Base-by-base conservation (phyloP, 371 early-diverging fungal genomes). In the Mortierella sp. region DNA sequence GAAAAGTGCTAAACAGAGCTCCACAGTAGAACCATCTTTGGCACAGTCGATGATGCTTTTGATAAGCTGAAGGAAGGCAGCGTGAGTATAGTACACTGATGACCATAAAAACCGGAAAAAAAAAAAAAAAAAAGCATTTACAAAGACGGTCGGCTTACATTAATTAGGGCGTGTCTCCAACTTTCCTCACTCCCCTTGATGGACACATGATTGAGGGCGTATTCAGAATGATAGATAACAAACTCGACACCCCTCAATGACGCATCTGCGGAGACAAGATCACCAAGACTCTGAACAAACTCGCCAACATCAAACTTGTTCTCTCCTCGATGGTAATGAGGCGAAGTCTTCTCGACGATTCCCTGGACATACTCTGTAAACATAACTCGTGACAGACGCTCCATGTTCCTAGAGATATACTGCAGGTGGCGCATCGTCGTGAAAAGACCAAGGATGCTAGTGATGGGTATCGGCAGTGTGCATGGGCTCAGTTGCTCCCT, bases 271-370 rank as follows among this genome's bases (percentile, higher is more conserved):
- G 91, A 89, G 65, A 91, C 80, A 13, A 88, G 86, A 75, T 92
- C 92, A 8, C 90, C 91, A 3, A 92, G 84, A 65, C 86, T 86
- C 71, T 92, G 91, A 13, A 91, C 79, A 45, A 90, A 69, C 59
- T 91, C 89, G 19, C 91, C 89, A 6, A 90, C 84, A 76, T 92
- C 91, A 70, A 92, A 90, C 33, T 88, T 84, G 9, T 57, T 75
- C 43, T 80, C 81, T 19, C 81, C 81, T 10, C 74, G 75, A 36
- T 80, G 81, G 48, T 80, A 80, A 41, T 80, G 76, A 28, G 81
- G 81, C 32, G 81, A 80, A n/a, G 75, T 75, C 69, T 70, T 80
- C 62, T 80, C 81, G 8, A 80, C 81, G 33, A 80, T 80, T 13
- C 81, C 81, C 22, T 80, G 81, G 8, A 80, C 81, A 38, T 75